These are phyloP conservation scores for Candida vaughaniae DNA, from an alignment of 805 yeast species.

Conservation along the genomic window DNA sequence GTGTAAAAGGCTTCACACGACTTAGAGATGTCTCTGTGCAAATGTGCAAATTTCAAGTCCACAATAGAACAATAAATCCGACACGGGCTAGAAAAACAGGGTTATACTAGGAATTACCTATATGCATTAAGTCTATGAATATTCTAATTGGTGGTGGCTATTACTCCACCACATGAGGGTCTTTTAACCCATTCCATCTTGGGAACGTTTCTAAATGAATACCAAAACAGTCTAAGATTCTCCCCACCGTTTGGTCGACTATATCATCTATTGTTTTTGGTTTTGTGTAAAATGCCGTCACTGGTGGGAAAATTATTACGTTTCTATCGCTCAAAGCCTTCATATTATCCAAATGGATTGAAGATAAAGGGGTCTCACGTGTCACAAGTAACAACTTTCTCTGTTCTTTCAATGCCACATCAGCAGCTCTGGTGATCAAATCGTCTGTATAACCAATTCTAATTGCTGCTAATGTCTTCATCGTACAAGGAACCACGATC, in stretches of 20 bases:
- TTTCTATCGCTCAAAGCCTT: constrained; percentile 17
- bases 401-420: constrained; percentile 24
- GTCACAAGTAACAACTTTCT: constrained; percentile 21
- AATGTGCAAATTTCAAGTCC: too few species aligned
- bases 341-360: constrained; percentile 27
- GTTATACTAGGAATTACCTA: too few species aligned
- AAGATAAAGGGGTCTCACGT: constrained; percentile 26
- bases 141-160: too few species aligned
- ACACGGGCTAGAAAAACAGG: too few species aligned
- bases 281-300: constrained; percentile 25
- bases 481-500: constrained; percentile 28
- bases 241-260: constrained; percentile 22
- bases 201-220: constrained; percentile 19
- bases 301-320: constrained; percentile 22
- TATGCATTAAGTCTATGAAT: too few species aligned
- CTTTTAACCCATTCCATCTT: constrained; percentile 23
- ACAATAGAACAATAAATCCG: too few species aligned
- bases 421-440: constrained; percentile 25
- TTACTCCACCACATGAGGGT: neutral
- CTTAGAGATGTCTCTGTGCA: too few species aligned
- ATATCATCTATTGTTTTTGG: constrained; percentile 22
- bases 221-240: constrained; percentile 23
- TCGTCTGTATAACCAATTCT: constrained; percentile 26
- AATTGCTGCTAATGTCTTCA: constrained; percentile 26
- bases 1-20: too few species aligned